A percentile compares a stretch with the other conserved stretches of the same genome.
These are phyloP conservation scores for Tetracladium setigerum DNA, from an alignment of 495 filamentous ascomycete genomes.

Conservation along the genomic window DNA sequence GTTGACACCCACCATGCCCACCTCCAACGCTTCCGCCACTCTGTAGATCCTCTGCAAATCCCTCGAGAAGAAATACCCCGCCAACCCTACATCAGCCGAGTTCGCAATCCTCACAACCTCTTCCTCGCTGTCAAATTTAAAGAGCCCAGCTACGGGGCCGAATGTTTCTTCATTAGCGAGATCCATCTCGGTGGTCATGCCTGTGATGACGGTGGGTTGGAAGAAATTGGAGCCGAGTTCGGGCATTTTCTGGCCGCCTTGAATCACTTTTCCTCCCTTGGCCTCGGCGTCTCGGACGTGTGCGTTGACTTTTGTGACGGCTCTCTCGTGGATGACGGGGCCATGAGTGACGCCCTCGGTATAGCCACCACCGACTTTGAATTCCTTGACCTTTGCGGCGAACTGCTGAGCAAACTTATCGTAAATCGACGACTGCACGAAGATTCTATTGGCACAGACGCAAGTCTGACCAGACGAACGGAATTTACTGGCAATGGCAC, in stretches of 20 bases:
- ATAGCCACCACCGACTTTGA: slow-evolving; percentile 74
- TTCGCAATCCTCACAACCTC: slow-evolving; percentile 80
- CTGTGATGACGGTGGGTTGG: slow-evolving; percentile 70
- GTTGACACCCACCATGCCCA: slow-evolving; percentile 87
- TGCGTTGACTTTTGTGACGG: slow-evolving; percentile 64
- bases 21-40: slow-evolving; percentile 78
- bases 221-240: slow-evolving; percentile 71
- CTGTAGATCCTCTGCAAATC: slow-evolving; percentile 65
- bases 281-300: slow-evolving; percentile 71
- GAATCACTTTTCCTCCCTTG: slow-evolving; percentile 64
- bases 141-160: slow-evolving; percentile 78
- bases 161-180: slow-evolving; percentile 80
- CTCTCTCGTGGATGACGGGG: slow-evolving; percentile 72
- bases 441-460: slow-evolving; percentile 84
- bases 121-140: slow-evolving; percentile 73
- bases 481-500: slow-evolving; percentile 75
- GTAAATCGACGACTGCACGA: slow-evolving; percentile 72
- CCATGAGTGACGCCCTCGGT: slow-evolving; percentile 66
- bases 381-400: slow-evolving; percentile 63
- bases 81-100: slow-evolving; percentile 66
- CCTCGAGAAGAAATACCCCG: slow-evolving; percentile 80
- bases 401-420: slow-evolving; percentile 66
- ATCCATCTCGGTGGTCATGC: slow-evolving; percentile 75
- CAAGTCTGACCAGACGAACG: slow-evolving; percentile 84
- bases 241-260: slow-evolving; percentile 60